Evolutionary conservation across 2,329 filamentous ascomycete genomes (phyloP), one percentile per base, ranked within the genome.

Genomic region (Colletotrichum salicis): DNA sequence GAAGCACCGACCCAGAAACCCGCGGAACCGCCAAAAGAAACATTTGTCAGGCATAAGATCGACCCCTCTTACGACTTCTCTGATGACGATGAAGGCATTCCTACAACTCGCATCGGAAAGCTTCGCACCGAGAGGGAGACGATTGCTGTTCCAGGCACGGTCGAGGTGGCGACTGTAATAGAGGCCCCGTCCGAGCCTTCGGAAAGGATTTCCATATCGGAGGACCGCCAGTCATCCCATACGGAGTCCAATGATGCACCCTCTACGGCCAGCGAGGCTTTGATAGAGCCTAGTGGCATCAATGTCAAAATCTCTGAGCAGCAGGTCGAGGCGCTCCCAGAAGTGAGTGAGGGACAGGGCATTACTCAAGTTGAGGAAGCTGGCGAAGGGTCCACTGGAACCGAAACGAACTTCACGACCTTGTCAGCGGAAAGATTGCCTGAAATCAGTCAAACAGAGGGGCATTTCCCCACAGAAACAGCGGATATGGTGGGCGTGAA

Each of bases 1-100:
- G 22, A 29, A 37, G 7, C 60, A 37, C 12, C 31, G 29, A 27
- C 31, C 8, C 31, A 8, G 3, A 33, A 72, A 11, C 10, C 45
- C 35, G 19, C 15, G 3, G 33, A 22, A 11, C 5, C 35, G 24
- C 29, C 52, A 24, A 57, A 58, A 24, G 65, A 73, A 31, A 61
- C 22, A 19, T 74, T 70, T 33, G 12, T 31, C 13, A 73, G 71
- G 29, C 55, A 74, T 10, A 48, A 72, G 13, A 71, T 76, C 27
- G 74, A 76, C 52, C 54, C 60, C 1, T 60, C 72, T 4, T 76
- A 77, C 33, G 71, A 60, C 22, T 77, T 77, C 56, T 76, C 76
- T 6, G 74, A 77, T 60, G 74, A 75, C 5, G 74, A 77, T 24
- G 74, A 75, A 8, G 75, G 67, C 12, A 71, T 77, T 54, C 65